Evolutionary conservation across 345 rosid species (phyloP), one percentile per base, ranked within the genome.

Genomic region (Melaleuca alternifolia): DNA sequence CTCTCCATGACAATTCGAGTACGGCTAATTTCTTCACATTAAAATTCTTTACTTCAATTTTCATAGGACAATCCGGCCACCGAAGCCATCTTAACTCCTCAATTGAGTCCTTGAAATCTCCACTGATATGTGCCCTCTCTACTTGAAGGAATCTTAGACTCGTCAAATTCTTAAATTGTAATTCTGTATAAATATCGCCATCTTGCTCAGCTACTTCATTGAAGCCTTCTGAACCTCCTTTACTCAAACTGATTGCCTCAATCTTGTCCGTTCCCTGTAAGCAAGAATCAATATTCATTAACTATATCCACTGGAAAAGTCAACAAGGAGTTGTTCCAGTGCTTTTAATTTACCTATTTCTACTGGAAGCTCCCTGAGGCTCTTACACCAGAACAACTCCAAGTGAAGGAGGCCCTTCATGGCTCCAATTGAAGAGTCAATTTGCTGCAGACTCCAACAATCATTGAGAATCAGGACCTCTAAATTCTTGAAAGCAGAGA

Each of bases 1-100:
- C 5, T n/a, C 59, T 7, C 0, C 0, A 0, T 23, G 11, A 1
- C 59, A 54, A 23, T 23, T 54, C 5, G 11, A 54, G 59, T 8
- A 23, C 59, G 3, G 4, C 59, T 54, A 54, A 54, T 54, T 54
- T 4, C 3, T 3, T 54, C 0, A 7, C 2, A 1, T 23, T n/a
- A 9, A 54, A 54, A 23, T 54, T 54, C 0, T 54, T 54, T 23
- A 54, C n/a, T 54, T 54, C 5, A 8, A 23, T 21, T 21, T 54
- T 21, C 12, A 23, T 10, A 11, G 11, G 59, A 54, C 11, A 21
- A 0, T 20, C 1, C 23, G 1, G 1, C 59, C 59, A 21, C 10
- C 5, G 26, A 18, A 54, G 59, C 59, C n/a, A 21, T 54, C 4
- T 54, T 23, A 54, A 54, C 59, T 3, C n/a, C 11, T 23, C 5